Percentiles rank a stretch among this genome's conserved stretches.
Conservation (phyloP, 495 filamentous ascomycete species). For the Aspergillus biplanus region DNA sequence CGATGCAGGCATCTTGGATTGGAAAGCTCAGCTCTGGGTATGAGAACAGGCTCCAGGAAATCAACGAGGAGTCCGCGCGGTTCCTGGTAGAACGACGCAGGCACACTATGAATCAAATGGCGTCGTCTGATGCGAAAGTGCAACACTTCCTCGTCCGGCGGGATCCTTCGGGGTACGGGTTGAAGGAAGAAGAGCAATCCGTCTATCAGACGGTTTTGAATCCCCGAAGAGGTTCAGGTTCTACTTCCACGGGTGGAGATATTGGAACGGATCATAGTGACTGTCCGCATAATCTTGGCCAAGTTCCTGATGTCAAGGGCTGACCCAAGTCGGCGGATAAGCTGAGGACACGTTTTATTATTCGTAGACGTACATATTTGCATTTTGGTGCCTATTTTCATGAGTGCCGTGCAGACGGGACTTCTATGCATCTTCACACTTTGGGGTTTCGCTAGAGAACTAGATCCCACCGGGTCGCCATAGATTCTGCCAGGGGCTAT, state of each 20-base stretch:
- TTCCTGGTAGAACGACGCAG: conserved; percentile 61
- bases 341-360: no score
- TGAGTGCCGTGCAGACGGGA: no score
- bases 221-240: conserved; percentile 21
- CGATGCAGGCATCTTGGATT: conserved; percentile 70
- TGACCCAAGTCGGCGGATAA: no score
- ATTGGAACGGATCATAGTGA: neutral
- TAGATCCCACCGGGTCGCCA: no score
- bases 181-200: conserved; percentile 46
- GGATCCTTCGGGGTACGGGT: conserved; percentile 55
- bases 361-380: no score
- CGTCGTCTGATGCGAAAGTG: conserved; percentile 63
- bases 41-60: conserved; percentile 62
- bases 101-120: conserved; percentile 47
- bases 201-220: conserved; percentile 42
- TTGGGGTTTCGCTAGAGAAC: no score
- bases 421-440: no score
- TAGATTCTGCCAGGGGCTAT: no score
- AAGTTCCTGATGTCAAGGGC: no score
- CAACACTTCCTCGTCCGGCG: conserved; percentile 72
- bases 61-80: conserved; percentile 64
- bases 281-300: no score
- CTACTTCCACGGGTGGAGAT: conserved; percentile 5
- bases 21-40: conserved; percentile 57
- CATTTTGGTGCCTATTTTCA: no score